Base-by-base conservation (phyloP, 1,284 basidiomycete genomes). In the Xerocomus amazonicus region DNA sequence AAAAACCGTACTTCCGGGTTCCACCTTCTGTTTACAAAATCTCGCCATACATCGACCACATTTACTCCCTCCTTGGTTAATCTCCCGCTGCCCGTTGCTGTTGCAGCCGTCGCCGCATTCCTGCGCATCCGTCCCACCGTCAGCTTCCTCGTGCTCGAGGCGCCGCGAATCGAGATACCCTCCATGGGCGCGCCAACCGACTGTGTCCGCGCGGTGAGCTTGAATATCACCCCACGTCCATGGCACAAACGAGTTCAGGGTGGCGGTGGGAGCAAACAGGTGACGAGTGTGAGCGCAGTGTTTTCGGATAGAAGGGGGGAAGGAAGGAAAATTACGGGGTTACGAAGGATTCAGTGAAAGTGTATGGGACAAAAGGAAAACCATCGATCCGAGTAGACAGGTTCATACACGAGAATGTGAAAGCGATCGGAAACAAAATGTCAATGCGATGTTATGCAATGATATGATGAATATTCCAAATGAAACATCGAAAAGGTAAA, bases 21-120 rank as follows among this genome's bases (percentile, higher is more conserved):
- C 75, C 80, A 92, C 45, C 88, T 76, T 53, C 73, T 79, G 53
- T 80, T 70, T 28, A 92, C 82, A 60, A 90, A 76, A 58, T 86
- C 77, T 60, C 77, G 76, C 84, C 87, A 88, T 27, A 79, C 66
- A 49, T 87, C 83, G 19, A 89, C 67, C 26, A 73, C 61, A 56
- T 75, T 80, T 48, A 56, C 44, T 23, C 59, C 61, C 6, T 51
- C 58, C 19, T 59, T 53, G 17, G 56, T 16, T 31, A 35, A 34
- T 39, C 59, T 59, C 43, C 47, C 50, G 28, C 46, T 37, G 39
- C 58, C 48, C 23, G 57, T 31, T 28, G 17, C 32, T 40, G 59
- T 55, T 23, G 53, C 55, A 45, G 49, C 43, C n/a, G 74, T 75
- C 31, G 78, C 70, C 13, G 78, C 79, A 57, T 80, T 81, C 62